Percentiles rank a stretch among this genome's conserved stretches.
Conservation (phyloP, 1,284 basidiomycete species). For the Gastroboletus turbinatus region DNA sequence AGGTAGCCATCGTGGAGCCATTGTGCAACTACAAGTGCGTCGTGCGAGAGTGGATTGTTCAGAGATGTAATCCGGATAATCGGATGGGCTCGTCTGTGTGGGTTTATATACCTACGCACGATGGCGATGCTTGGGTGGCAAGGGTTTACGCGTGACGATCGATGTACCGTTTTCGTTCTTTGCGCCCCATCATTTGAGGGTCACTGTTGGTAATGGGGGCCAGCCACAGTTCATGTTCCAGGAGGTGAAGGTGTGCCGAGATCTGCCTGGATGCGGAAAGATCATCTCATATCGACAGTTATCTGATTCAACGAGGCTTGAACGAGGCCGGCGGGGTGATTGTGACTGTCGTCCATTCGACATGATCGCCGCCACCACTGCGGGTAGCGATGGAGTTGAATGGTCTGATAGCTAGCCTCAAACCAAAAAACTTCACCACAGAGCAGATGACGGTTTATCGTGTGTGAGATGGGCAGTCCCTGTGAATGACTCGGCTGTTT, state of each 20-base stretch:
- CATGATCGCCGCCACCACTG: background rate
- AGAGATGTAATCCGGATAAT: constrained; percentile 4
- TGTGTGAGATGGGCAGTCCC: background rate
- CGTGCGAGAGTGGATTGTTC: constrained; percentile 6
- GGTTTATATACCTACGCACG: constrained; percentile 25
- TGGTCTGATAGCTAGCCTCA: background rate
- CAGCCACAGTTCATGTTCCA: background rate
- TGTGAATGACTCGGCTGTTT: background rate
- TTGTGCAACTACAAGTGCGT: constrained; percentile 28
- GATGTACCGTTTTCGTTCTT: constrained; percentile 9
- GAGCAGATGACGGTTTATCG: background rate
- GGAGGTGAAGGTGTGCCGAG: constrained; percentile 4
- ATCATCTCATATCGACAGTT: constrained; percentile 13
- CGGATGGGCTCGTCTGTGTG: background rate
- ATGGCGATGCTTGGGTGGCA: constrained; percentile 13
- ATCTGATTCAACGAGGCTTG: constrained; percentile 30
- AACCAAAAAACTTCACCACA: background rate
- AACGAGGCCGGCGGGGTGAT: background rate
- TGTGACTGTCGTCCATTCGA: background rate
- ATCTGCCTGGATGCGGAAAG: constrained; percentile 13
- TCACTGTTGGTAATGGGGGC: background rate
- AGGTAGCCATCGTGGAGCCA: constrained; percentile 59
- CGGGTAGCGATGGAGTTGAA: background rate
- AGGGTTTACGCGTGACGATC: constrained; percentile 13
- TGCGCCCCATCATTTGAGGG: background rate